These are phyloP conservation scores for Pseudogymnoascus sp. DNA, from an alignment of 2,329 filamentous ascomycete genomes.

Conservation along the genomic window DNA sequence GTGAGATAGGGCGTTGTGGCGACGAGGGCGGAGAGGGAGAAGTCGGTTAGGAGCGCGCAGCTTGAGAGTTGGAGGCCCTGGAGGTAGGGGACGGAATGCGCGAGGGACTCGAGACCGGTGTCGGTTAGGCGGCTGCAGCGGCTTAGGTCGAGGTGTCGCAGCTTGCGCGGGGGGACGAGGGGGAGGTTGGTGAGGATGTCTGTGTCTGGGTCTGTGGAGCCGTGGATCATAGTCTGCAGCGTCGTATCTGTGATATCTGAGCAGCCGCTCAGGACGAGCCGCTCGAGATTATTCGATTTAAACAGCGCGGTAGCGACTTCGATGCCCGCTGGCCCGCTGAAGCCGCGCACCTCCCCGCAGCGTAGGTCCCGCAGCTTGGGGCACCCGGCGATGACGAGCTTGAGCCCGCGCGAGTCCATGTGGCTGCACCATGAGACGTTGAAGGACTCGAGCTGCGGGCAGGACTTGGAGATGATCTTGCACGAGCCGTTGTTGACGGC, in stretches of 20 bases:
- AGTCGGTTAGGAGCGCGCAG: slow-evolving; percentile 66
- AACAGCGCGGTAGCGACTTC: slow-evolving; percentile 70
- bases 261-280: slow-evolving; percentile 75
- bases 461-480: slow-evolving; percentile 75
- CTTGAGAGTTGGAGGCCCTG: slow-evolving; percentile 79
- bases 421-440: slow-evolving; percentile 92
- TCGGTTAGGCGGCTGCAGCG: slow-evolving; percentile 69
- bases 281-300: slow-evolving; percentile 70
- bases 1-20: slow-evolving; percentile 69
- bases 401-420: slow-evolving; percentile 70
- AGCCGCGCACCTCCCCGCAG: slow-evolving; percentile 73
- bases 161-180: slow-evolving; percentile 65
- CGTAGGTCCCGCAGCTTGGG: slow-evolving; percentile 67
- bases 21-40: slow-evolving; percentile 62
- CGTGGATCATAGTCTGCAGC: slow-evolving; percentile 67
- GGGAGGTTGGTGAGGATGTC: slow-evolving; percentile 72
- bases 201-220: slow-evolving; percentile 59
- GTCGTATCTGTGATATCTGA: slow-evolving; percentile 68
- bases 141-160: slow-evolving; percentile 80
- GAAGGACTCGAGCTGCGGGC: slow-evolving; percentile 70
- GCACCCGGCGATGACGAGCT: slow-evolving; percentile 65
- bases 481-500: slow-evolving; percentile 77
- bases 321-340: slow-evolving; percentile 48
- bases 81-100: slow-evolving; percentile 66
- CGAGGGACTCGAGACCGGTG: slow-evolving; percentile 60